phyloP scores from a whole-genome alignment of 2,329 filamentous ascomycete genomes.

The Phialophora chinensis region DNA sequence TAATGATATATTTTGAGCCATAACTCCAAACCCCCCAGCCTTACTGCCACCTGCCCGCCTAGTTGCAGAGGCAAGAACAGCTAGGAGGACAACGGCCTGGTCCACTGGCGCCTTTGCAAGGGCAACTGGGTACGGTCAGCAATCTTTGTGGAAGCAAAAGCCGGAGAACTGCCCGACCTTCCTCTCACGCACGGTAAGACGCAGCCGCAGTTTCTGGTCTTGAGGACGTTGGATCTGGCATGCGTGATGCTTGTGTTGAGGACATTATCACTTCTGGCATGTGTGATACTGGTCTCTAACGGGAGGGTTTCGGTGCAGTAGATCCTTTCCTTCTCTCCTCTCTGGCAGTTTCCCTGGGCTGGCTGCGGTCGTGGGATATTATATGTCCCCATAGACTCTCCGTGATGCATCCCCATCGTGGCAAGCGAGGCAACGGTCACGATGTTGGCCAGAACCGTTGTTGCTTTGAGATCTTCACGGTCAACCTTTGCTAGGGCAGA shows the following conservation, averaged over 20 bases:
- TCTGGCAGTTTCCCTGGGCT: neutral
- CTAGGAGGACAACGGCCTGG: slow-evolving; percentile 29
- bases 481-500: neutral
- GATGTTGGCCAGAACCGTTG: neutral
- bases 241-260: neutral
- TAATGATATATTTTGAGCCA: neutral
- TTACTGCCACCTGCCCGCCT: neutral
- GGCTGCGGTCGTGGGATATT: neutral
- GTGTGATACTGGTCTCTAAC: too few relatives aligned
- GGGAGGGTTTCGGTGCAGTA: neutral
- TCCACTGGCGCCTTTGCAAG: slow-evolving; percentile 27
- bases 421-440: neutral
- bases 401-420: neutral
- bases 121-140: slow-evolving; percentile 26
- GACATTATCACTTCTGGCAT: neutral
- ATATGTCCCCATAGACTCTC: neutral
- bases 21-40: neutral
- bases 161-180: slow-evolving; percentile 12
- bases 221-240: neutral
- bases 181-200: slow-evolving; percentile 30
- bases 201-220: slow-evolving; percentile 34
- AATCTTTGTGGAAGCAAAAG: neutral
- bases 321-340: neutral
- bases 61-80: slow-evolving; percentile 34
- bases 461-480: neutral